Conservation (phyloP, 495 filamentous ascomycete species). For the Penicillium parvum region DNA sequence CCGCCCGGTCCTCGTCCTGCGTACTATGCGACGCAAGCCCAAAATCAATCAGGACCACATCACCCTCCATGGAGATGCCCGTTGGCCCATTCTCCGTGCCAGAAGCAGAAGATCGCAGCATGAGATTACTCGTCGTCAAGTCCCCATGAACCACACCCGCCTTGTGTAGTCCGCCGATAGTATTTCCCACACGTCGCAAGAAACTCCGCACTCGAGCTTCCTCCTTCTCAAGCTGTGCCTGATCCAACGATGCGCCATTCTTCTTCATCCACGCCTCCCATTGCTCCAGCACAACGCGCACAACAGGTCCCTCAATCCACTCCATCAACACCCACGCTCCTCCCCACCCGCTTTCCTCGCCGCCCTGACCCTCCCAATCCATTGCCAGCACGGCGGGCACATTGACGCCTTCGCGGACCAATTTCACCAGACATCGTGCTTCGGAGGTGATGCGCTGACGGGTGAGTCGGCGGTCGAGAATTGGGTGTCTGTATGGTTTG, state of each 20-base stretch:
- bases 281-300: constrained; percentile 62
- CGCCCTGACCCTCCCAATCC: constrained; percentile 54
- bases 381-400: constrained; percentile 75
- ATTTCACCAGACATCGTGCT: constrained; percentile 74
- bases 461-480: constrained; percentile 82
- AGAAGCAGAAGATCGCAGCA: constrained; percentile 51
- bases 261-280: constrained; percentile 50
- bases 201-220: constrained; percentile 48
- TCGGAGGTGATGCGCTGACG: constrained; percentile 81
- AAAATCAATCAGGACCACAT: constrained; percentile 92
- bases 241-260: constrained; percentile 13
- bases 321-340: constrained; percentile 84
- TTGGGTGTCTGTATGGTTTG: constrained; percentile 89
- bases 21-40: constrained; percentile 77
- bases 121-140: constrained; percentile 96
- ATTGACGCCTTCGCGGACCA: constrained; percentile 66
- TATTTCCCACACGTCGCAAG: constrained; percentile 67
- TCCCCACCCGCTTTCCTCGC: constrained; percentile 45
- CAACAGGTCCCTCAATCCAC: constrained; percentile 74
- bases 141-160: constrained; percentile 89
- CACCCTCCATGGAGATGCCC: constrained; percentile 49
- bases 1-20: constrained; percentile 91
- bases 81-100: constrained; percentile 18
- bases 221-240: constrained; percentile 32
- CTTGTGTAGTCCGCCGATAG: constrained; percentile 75